Percentiles rank a stretch among this genome's conserved stretches.
Evolutionary conservation across 805 yeast genomes (phyloP).

Genomic region (Candida caryicola): DNA sequence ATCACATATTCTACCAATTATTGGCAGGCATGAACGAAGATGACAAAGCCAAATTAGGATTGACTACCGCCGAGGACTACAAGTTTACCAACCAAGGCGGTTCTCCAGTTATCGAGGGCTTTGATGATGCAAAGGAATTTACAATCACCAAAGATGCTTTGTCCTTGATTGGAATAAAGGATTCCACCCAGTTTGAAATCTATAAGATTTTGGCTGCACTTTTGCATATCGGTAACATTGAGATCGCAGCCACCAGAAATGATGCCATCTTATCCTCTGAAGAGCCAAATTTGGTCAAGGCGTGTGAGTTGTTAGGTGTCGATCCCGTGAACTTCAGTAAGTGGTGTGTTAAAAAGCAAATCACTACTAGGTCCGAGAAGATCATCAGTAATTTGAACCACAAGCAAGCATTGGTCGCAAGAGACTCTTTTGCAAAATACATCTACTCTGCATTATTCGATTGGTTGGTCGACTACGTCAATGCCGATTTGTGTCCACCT

Average conservation of each 20-base stretch:
- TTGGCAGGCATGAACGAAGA: slow-evolving; percentile 65
- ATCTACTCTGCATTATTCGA: slow-evolving; percentile 90
- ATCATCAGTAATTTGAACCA: slow-evolving; percentile 76
- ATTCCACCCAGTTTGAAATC: slow-evolving; percentile 58
- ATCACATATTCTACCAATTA: slow-evolving; percentile 91
- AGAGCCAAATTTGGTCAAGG: slow-evolving; percentile 80
- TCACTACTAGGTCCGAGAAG: slow-evolving; percentile 88
- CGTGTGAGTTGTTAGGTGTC: slow-evolving; percentile 80
- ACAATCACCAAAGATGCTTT: slow-evolving; percentile 73
- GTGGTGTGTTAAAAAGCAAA: slow-evolving; percentile 92
- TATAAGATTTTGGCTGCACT: slow-evolving; percentile 83
- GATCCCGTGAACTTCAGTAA: slow-evolving; percentile 72
- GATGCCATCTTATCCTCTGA: slow-evolving; percentile 81
- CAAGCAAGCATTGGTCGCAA: slow-evolving; percentile 83
- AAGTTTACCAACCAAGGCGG: slow-evolving; percentile 91
- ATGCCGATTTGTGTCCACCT: slow-evolving; percentile 76
- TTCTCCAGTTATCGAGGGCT: slow-evolving; percentile 61
- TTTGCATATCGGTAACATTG: slow-evolving; percentile 90
- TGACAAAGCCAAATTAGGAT: slow-evolving; percentile 55
- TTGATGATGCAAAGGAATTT: slow-evolving; percentile 83
- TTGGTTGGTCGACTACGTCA: slow-evolving; percentile 88
- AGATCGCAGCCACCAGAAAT: slow-evolving; percentile 76
- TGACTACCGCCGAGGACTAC: slow-evolving; percentile 65
- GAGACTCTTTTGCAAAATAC: slow-evolving; percentile 96
- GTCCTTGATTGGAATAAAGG: slow-evolving; percentile 68